Base-by-base conservation (phyloP, 306 rosid species). In the Abrus pulchellus region DNA sequence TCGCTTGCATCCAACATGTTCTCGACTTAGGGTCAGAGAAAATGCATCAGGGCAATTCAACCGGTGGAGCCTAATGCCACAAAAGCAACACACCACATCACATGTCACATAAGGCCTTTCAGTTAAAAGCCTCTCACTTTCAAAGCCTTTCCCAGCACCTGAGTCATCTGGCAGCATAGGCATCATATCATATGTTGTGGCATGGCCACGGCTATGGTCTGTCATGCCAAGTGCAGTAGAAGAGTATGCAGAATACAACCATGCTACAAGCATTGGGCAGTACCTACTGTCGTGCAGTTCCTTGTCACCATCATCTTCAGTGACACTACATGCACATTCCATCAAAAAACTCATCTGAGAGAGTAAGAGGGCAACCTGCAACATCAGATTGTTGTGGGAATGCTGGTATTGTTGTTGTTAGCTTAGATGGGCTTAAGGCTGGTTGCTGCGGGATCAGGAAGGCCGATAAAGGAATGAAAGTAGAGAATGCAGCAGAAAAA, bases 221-320 rank as follows among this genome's bases (percentile, higher is more conserved):
- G 20, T 20, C 20, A 20, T 20, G 20, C 20, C 20, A 20, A 20
- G 20, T 20, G 20, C 20, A 20, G 97, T 88, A 80, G 87, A 82
- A 3, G 99, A 92, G 86, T 94, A 94, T 10, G 99, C 91, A 2
- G 88, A 80, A 82, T 94, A 92, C 5, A 94, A 88, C 99, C 97
- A 94, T 27, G 99, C 85, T 30, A 97, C 97, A 2, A 94, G 89
- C 3, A 89, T 92, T 0, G 99, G 99, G 74, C 99, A 94, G 82
- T 97, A 94, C 71, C 97, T 85, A 61, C 88, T 20, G 20, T 20
- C 20, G 20, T 20, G 20, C 20, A 20, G 20, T 20, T 20, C 20
- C 20, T 20, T 20, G 20, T 20, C 20, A 20, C 20, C 20, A 20
- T 20, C 20, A 20, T 20, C 20, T 20, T 20, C 20, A 20, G 20